Conservation (phyloP, 768 basidiomycete species). For the Russula sp. region DNA sequence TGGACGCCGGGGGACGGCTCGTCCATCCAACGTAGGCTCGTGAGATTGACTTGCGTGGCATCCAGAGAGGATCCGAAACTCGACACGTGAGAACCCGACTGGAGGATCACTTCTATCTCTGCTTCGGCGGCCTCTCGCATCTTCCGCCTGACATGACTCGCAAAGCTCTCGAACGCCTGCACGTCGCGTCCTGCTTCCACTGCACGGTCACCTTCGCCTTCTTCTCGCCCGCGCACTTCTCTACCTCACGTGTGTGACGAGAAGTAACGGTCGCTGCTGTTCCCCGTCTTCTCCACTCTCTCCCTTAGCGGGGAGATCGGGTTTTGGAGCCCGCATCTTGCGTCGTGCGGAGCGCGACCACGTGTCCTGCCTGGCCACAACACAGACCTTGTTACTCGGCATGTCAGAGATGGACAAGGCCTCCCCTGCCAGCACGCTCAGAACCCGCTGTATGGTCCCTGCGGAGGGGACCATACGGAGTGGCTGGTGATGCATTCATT, state of each 20-base stretch:
- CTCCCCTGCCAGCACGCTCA: constrained; percentile 32
- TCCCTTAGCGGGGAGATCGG: background rate
- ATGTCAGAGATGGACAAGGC: constrained; percentile 3
- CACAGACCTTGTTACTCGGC: background rate
- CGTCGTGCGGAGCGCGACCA: constrained; percentile 67
- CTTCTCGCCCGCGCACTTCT: background rate
- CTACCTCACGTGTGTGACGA: constrained; percentile 26
- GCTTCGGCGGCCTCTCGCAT: constrained; percentile 23
- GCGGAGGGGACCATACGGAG: too few relatives aligned
- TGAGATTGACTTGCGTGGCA: too few relatives aligned
- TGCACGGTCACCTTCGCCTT: constrained; percentile 37
- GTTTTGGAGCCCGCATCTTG: constrained; percentile 22
- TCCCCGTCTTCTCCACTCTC: background rate
- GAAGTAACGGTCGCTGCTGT: background rate
- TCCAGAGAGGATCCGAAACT: too few relatives aligned
- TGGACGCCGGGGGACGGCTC: too few relatives aligned
- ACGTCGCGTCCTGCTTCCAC: constrained; percentile 56
- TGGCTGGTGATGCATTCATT: constrained; percentile 24
- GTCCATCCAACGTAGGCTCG: too few relatives aligned
- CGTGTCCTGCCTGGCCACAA: constrained; percentile 33
- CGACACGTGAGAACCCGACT: too few relatives aligned
- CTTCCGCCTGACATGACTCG: constrained; percentile 55
- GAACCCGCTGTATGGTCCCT: constrained; percentile 25
- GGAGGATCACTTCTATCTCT: background rate
- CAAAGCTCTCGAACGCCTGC: constrained; percentile 56